Evolutionary conservation across 257 asterid species (phyloP).

Genomic region (Ballota nigra): DNA sequence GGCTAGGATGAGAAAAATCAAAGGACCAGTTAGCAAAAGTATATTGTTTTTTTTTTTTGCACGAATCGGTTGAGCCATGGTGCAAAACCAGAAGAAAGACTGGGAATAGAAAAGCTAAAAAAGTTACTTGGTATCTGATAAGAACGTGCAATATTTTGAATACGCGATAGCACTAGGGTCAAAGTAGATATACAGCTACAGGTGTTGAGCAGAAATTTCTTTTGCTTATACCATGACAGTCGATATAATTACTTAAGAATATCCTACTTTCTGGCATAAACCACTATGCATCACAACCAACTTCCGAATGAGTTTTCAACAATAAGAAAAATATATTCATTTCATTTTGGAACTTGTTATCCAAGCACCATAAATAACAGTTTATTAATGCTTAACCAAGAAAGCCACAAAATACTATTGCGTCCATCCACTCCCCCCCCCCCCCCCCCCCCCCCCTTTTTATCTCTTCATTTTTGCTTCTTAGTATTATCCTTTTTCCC

Average conservation of each 20-base stretch:
- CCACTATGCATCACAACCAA: not conserved
- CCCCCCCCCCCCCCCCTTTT: not conserved
- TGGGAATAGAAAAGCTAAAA: not conserved
- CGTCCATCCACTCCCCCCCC: not conserved
- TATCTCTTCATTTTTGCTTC: slow-evolving; percentile 6
- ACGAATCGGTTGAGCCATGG: not conserved
- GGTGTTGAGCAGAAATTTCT: not conserved
- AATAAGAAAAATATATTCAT: not conserved
- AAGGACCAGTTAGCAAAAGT: slow-evolving; percentile 10
- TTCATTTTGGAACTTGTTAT: slow-evolving; percentile 2
- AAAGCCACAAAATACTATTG: not conserved
- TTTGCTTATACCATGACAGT: not conserved
- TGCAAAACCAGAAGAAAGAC: not conserved
- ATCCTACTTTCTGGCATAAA: slow-evolving; percentile 10
- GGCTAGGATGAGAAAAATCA: slow-evolving; percentile 44
- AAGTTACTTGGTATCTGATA: not conserved
- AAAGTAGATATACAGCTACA: not conserved
- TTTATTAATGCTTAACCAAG: not conserved
- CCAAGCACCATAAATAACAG: slow-evolving; percentile 11
- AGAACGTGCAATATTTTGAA: not conserved
- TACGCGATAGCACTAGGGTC: not conserved
- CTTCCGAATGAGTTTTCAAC: not conserved
- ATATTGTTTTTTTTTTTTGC: not conserved
- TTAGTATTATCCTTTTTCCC: not conserved
- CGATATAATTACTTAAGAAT: not conserved